phyloP scores from a whole-genome alignment of 495 filamentous ascomycete species.

The Hyaloscypha hepaticicola region DNA sequence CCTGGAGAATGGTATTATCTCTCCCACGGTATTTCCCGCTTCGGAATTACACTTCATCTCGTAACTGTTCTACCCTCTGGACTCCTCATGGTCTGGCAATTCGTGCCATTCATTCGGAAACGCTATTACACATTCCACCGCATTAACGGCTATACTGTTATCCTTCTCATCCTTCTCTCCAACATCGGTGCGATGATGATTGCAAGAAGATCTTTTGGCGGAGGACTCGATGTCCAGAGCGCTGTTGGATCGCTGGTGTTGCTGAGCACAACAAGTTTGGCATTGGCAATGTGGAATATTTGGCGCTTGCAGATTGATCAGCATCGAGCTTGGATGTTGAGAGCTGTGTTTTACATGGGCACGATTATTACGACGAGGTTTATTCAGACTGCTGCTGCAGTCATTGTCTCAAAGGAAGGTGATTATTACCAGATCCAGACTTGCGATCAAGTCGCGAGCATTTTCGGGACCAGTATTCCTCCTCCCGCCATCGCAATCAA shows the following conservation, averaged over 20 bases:
- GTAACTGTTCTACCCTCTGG: constrained; percentile 43
- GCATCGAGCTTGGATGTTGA: constrained; percentile 57
- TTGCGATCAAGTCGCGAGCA: constrained; percentile 44
- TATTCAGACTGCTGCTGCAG: constrained; percentile 39
- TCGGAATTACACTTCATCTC: constrained; percentile 51
- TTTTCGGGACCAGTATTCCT: constrained; percentile 16
- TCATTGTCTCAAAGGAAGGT: constrained; percentile 35
- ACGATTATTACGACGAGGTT: constrained; percentile 49
- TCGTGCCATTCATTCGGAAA: constrained; percentile 50
- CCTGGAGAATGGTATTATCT: constrained; percentile 55
- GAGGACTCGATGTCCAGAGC: constrained; percentile 41
- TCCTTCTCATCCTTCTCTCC: constrained; percentile 40
- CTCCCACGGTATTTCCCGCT: constrained; percentile 31
- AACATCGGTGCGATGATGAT: constrained; percentile 47
- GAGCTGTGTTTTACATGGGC: constrained; percentile 46
- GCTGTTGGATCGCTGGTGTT: constrained; percentile 38
- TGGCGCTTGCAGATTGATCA: constrained; percentile 53
- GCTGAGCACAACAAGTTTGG: constrained; percentile 35
- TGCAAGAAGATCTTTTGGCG: constrained; percentile 44
- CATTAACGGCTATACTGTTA: constrained; percentile 50
- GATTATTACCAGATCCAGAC: constrained; percentile 37
- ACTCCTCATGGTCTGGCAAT: constrained; percentile 49
- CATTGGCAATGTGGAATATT: constrained; percentile 49
- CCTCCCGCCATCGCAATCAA: constrained; percentile 23
- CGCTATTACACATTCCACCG: constrained; percentile 47